phyloP scores from a whole-genome alignment of 495 filamentous ascomycete genomes.

The Oidiodendron maius region DNA sequence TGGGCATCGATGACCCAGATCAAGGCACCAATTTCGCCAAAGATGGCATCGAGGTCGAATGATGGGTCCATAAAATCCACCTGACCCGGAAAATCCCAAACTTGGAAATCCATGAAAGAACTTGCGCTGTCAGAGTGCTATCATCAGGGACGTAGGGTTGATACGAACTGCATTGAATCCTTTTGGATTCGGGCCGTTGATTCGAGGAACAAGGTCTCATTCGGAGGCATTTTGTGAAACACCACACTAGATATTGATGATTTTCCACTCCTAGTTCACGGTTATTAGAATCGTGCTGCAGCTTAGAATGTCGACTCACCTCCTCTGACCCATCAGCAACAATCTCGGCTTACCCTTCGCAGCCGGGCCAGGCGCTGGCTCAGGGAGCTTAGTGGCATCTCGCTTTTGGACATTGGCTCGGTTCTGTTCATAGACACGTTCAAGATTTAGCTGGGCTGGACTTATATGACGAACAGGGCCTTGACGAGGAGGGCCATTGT shows the following conservation, averaged over 20 bases:
- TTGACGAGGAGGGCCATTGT: slow-evolving; percentile 25
- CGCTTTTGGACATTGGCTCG: slow-evolving; percentile 32
- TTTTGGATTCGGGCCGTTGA: slow-evolving; percentile 90
- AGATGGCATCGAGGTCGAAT: slow-evolving; percentile 88
- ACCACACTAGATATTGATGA: slow-evolving; percentile 97
- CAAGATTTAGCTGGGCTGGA: slow-evolving; percentile 47
- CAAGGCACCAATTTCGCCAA: slow-evolving; percentile 84
- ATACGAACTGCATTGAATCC: slow-evolving; percentile 74
- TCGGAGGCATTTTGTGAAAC: slow-evolving; percentile 93
- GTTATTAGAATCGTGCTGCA: slow-evolving; percentile 20
- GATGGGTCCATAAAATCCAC: slow-evolving; percentile 79
- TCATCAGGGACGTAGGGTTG: background rate
- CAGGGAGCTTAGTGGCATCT: slow-evolving; percentile 32
- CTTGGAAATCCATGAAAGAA: slow-evolving; percentile 98
- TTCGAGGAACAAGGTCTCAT: slow-evolving; percentile 90
- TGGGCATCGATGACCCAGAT: slow-evolving; percentile 99
- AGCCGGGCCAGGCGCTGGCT: slow-evolving; percentile 31
- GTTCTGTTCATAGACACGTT: slow-evolving; percentile 51
- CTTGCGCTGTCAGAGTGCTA: slow-evolving; percentile 37
- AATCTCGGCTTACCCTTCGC: slow-evolving; percentile 72
- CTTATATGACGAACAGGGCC: slow-evolving; percentile 27
- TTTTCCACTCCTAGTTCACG: slow-evolving; percentile 73
- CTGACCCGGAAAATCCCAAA: slow-evolving; percentile 95
- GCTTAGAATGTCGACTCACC: slow-evolving; percentile 43
- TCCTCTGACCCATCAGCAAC: slow-evolving; percentile 89